Conservation (phyloP, 2,329 filamentous ascomycete species). For the Blastomyces silverae region DNA sequence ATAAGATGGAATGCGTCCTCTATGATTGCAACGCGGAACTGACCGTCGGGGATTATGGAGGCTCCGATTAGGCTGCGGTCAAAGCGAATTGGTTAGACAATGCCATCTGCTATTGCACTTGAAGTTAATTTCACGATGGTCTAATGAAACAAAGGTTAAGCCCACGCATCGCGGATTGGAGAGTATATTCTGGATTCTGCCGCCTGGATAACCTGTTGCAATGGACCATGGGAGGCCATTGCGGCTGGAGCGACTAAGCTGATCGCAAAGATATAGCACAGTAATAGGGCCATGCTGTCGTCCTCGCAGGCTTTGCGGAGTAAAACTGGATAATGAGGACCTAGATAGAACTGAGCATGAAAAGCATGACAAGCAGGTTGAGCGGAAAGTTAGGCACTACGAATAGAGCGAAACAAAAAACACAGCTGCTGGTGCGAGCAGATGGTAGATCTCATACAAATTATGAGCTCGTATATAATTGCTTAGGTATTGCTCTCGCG, state of each 20-base stretch:
- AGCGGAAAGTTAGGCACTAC: not conserved
- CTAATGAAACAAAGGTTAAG: not conserved
- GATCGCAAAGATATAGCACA: not conserved
- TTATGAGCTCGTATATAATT: not conserved
- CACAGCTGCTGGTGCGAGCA: not conserved
- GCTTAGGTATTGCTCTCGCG: not conserved
- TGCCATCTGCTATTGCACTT: not conserved
- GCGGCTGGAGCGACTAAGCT: not conserved
- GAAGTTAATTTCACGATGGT: not conserved
- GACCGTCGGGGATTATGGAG: conserved; percentile 19
- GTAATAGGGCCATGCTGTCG: not conserved
- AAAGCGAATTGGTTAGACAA: not conserved
- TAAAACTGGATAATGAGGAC: not conserved
- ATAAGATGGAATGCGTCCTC: not conserved
- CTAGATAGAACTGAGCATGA: not conserved
- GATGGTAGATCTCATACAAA: not conserved
- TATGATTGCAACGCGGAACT: not conserved
- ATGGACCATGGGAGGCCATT: not conserved
- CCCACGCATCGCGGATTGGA: conserved; percentile 19
- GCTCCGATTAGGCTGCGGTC: conserved; percentile 12
- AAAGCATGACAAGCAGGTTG: too few relatives aligned
- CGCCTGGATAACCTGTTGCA: conserved; percentile 4
- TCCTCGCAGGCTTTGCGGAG: not conserved
- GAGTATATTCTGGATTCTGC: not conserved
- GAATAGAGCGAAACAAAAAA: not conserved